phyloP scores from a whole-genome alignment of 768 basidiomycete genomes.

The Fibroporia radiculosa region DNA sequence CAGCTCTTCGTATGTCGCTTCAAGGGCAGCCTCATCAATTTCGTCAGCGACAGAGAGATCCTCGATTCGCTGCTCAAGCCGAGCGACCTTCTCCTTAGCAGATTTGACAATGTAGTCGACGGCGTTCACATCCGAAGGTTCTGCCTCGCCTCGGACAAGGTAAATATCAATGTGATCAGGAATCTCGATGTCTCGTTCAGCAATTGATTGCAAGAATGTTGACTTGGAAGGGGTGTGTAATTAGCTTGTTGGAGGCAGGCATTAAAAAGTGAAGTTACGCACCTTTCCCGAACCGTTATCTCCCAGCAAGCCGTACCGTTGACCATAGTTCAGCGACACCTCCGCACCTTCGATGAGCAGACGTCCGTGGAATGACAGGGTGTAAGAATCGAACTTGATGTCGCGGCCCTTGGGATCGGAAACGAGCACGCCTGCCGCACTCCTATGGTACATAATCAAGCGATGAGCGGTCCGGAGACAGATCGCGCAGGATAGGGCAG shows the following conservation, averaged over 20 bases:
- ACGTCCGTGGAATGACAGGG: conserved; percentile 95
- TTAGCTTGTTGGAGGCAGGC: background rate
- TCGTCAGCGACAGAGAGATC: conserved; percentile 85
- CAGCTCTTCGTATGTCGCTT: conserved; percentile 88
- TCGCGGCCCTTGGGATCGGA: conserved; percentile 91
- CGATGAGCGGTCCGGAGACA: background rate
- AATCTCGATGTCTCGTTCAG: conserved; percentile 91
- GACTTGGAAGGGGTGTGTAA: conserved; percentile 43
- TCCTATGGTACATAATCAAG: conserved; percentile 40
- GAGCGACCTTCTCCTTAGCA: conserved; percentile 87
- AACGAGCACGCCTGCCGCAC: conserved; percentile 84
- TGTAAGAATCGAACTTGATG: conserved; percentile 95
- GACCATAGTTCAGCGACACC: conserved; percentile 81
- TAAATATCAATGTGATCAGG: conserved; percentile 97
- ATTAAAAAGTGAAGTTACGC: conserved; percentile 14
- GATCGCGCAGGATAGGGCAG: background rate
- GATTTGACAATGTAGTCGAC: conserved; percentile 94
- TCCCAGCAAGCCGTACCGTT: conserved; percentile 90
- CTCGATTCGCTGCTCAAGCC: conserved; percentile 89
- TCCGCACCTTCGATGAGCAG: conserved; percentile 66
- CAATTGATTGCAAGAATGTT: conserved; percentile 92
- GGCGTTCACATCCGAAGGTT: conserved; percentile 93
- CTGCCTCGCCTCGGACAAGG: conserved; percentile 92
- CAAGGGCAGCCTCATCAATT: conserved; percentile 83
- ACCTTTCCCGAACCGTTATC: conserved; percentile 99